phyloP scores from a whole-genome alignment of 495 filamentous ascomycete genomes.

The Penicilliopsis zonata region DNA sequence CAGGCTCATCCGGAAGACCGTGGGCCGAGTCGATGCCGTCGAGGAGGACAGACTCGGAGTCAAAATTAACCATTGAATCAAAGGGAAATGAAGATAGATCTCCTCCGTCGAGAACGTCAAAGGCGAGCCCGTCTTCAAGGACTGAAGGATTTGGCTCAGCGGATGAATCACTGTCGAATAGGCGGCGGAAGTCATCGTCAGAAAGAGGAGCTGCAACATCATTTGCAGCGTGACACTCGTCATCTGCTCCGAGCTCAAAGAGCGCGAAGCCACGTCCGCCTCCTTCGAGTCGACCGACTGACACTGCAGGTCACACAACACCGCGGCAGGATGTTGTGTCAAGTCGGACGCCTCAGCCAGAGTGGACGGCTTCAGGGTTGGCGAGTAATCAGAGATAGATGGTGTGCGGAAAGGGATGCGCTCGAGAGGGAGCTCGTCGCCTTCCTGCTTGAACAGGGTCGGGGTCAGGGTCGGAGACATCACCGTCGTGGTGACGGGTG shows the following conservation, averaged over 20 bases:
- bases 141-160: constrained; percentile 59
- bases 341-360: constrained; percentile 64
- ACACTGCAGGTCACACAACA: constrained; percentile 99
- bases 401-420: constrained; percentile 39
- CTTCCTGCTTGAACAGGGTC: constrained; percentile 45
- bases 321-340: constrained; percentile 99
- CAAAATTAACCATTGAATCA: constrained; percentile 78
- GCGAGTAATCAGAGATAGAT: constrained; percentile 36
- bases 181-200: constrained; percentile 56
- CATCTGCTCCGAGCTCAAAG: constrained; percentile 38
- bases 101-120: constrained; percentile 47
- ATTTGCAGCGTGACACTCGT: constrained; percentile 28
- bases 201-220: constrained; percentile 44
- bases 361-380: constrained; percentile 36
- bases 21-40: constrained; percentile 33
- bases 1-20: constrained; percentile 44
- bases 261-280: constrained; percentile 38
- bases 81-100: constrained; percentile 56
- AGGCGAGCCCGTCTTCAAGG: constrained; percentile 65
- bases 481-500: constrained; percentile 21
- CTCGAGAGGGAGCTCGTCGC: constrained; percentile 35
- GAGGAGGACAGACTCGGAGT: constrained; percentile 44
- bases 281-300: constrained; percentile 63
- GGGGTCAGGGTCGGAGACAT: constrained; percentile 36
- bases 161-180: constrained; percentile 61